These are phyloP conservation scores for Pestalotiopsis sp. DNA, from an alignment of 2,329 filamentous ascomycete genomes.

Conservation along the genomic window DNA sequence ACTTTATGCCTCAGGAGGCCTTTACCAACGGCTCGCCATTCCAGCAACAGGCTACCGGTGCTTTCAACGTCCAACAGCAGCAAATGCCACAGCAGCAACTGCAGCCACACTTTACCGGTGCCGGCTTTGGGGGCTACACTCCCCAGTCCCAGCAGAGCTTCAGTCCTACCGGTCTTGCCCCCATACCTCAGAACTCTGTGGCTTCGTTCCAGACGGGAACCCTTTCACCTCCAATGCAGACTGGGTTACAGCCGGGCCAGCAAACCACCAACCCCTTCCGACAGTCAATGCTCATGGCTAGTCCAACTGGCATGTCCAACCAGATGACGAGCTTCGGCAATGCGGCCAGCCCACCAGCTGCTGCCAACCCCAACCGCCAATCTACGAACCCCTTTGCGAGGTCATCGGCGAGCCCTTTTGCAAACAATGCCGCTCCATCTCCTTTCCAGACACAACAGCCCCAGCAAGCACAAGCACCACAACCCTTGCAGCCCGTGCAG, in stretches of 20 bases:
- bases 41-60: slow-evolving; percentile 36
- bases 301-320: slow-evolving; percentile 48
- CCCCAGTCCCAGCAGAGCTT: slow-evolving; percentile 55
- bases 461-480: slow-evolving; percentile 31
- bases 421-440: slow-evolving; percentile 33
- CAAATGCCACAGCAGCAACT: slow-evolving; percentile 37
- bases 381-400: slow-evolving; percentile 89
- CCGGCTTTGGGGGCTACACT: slow-evolving; percentile 82
- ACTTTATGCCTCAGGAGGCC: slow-evolving; percentile 33
- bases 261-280: slow-evolving; percentile 90
- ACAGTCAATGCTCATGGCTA: slow-evolving; percentile 76
- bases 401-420: slow-evolving; percentile 44
- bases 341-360: slow-evolving; percentile 39
- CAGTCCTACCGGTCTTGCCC: slow-evolving; percentile 50
- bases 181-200: slow-evolving; percentile 59
- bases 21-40: slow-evolving; percentile 43
- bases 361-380: slow-evolving; percentile 50
- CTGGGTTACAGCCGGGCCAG: slow-evolving; percentile 47
- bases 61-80: slow-evolving; percentile 35
- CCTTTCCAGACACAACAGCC: slow-evolving; percentile 44
- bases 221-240: slow-evolving; percentile 38
- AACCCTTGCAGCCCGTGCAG: slow-evolving; percentile 46
- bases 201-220: slow-evolving; percentile 50
- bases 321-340: slow-evolving; percentile 18
- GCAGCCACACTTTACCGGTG: slow-evolving; percentile 59